A percentile compares a stretch with the other conserved stretches of the same genome.
phyloP scores from a whole-genome alignment of 495 filamentous ascomycete species.

The Tuber borchii region DNA sequence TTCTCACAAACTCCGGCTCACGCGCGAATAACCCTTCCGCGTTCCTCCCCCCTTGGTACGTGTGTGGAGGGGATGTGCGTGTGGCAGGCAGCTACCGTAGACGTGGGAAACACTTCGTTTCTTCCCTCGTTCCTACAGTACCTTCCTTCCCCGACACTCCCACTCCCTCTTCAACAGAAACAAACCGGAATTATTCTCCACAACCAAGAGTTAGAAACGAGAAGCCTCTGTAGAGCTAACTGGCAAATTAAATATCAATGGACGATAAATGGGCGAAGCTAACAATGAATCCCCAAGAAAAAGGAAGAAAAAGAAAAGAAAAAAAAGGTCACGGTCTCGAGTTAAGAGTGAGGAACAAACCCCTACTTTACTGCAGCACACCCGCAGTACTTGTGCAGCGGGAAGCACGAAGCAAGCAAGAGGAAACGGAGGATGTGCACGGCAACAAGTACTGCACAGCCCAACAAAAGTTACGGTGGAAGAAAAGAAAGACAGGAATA shows the following conservation, averaged over 20 bases:
- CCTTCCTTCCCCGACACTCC: not conserved
- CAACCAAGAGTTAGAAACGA: not conserved
- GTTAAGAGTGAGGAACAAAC: not conserved
- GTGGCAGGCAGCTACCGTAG: not conserved
- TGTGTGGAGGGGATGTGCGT: not conserved
- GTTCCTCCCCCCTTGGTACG: not conserved
- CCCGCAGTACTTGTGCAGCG: not conserved
- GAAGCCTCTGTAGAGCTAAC: not conserved
- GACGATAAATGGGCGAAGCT: not conserved
- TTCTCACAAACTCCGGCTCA: slow-evolving; percentile 1
- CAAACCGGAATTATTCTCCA: not conserved
- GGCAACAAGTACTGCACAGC: not conserved
- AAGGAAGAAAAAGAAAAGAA: not conserved
- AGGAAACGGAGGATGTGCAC: not conserved
- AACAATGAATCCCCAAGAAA: not conserved
- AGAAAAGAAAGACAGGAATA: slow-evolving; percentile 5
- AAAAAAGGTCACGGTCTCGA: not conserved
- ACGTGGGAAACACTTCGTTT: not conserved
- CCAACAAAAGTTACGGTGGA: not conserved
- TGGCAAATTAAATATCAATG: not conserved
- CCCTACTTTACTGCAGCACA: slow-evolving; percentile 1
- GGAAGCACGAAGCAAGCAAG: slow-evolving; percentile 1
- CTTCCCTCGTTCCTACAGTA: not conserved
- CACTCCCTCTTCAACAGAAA: not conserved
- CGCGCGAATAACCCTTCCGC: not conserved